phyloP scores from a whole-genome alignment of 352 stramenopile species.

The Phytophthora sansomeana region DNA sequence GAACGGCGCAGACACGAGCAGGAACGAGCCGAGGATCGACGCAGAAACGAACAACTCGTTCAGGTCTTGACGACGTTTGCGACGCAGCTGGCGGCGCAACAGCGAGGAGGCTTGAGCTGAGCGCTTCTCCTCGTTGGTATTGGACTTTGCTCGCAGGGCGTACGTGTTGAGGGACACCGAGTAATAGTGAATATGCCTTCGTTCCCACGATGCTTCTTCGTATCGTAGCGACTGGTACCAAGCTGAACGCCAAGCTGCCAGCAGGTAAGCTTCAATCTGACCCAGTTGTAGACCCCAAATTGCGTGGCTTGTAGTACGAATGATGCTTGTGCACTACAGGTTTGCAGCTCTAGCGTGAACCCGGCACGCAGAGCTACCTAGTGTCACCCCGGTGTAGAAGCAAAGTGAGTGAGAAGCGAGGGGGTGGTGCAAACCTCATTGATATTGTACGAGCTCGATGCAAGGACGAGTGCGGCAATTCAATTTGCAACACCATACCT shows the following conservation, averaged over 20 bases:
- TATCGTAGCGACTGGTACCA: background rate
- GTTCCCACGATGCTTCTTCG: slow-evolving; percentile 2
- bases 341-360: too few relatives aligned
- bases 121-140: background rate
- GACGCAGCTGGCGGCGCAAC: slow-evolving; percentile 39
- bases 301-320: background rate
- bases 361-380: too few relatives aligned
- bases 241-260: too few relatives aligned
- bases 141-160: background rate
- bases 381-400: background rate
- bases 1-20: slow-evolving; percentile 36
- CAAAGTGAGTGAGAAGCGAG: slow-evolving; percentile 3
- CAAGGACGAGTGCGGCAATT: slow-evolving; percentile 43
- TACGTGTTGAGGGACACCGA: background rate
- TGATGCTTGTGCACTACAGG: too few relatives aligned
- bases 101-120: slow-evolving; percentile 35
- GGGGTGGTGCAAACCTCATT: slow-evolving; percentile 16
- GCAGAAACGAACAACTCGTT: slow-evolving; percentile 44
- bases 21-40: slow-evolving; percentile 37
- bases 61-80: slow-evolving; percentile 44
- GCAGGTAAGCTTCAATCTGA: background rate
- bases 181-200: slow-evolving; percentile 41
- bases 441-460: slow-evolving; percentile 86
- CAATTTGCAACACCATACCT: slow-evolving; percentile 44
- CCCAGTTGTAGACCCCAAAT: background rate